Evolutionary conservation across 768 basidiomycete species (phyloP), one percentile per base, ranked within the genome.

Genomic region (Kwoniella dejecticola): DNA sequence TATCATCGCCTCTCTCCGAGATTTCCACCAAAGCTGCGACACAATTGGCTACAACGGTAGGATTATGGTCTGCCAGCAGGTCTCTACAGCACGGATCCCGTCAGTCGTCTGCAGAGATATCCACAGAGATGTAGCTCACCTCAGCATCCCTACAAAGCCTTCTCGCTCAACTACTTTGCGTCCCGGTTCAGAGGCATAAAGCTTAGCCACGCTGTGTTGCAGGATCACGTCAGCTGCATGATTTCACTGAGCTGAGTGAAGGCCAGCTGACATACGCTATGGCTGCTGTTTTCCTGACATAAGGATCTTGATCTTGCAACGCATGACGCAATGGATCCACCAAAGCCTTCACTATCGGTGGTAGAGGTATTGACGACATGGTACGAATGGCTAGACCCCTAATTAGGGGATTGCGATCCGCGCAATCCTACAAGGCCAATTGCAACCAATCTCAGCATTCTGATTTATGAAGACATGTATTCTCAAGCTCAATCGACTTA

Each of bases 291-390:
- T 99, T 99, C 63, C 96, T 88, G 15, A 99, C 96, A 78, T 99
- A 99, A 19, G 96, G 93, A 78, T 99, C 95, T 15, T 87, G 84
- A 77, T 99, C 96, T 72, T 91, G 90, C 42, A 98, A 83, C 64
- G 89, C 90, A 77, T 96, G 92, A 62, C 91, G 86, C 29, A 99
- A 82, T 53, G 93, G 95, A 60, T 98, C 96, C 41, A 87, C 82
- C 36, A 99, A 83, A 0, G 90, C 85, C 57, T 90, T 88, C 12
- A 88, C 88, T 63, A 97, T 91, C 3, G 74, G 59, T 8, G 93
- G 89, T 23, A 96, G 88, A 33, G 93, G 91, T 70, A 99, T 98
- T 75, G 96, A 97, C 6, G 96, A 95, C 95, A 99, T 98, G 12
- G 96, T 99, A 42, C 96, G 90, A 71, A 99, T 94, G 19, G 96